Percentiles rank a stretch among this genome's conserved stretches.
Evolutionary conservation across 345 rosid genomes (phyloP).

Genomic region (Noccaea caerulescens): DNA sequence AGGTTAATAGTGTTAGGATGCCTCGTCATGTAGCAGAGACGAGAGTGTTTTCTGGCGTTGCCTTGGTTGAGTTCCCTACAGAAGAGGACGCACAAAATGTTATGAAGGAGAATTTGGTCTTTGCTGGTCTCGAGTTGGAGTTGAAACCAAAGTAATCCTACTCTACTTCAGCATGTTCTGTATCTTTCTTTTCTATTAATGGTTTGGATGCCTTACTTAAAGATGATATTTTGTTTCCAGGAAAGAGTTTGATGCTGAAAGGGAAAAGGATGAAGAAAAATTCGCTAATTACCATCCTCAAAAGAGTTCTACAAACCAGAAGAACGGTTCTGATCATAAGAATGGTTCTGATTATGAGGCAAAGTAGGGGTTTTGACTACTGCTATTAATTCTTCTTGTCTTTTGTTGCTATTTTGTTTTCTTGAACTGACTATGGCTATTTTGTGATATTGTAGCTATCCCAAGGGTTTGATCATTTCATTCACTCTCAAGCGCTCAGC

Average conservation of each 20-base stretch:
- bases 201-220: constrained; percentile 8
- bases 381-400: neutral
- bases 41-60: constrained; percentile 76
- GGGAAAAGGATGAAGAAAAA: constrained; percentile 57
- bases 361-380: constrained; percentile 48
- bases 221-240: constrained; percentile 46
- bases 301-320: constrained; percentile 51
- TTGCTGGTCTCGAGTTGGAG: constrained; percentile 71
- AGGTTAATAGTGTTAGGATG: constrained; percentile 92
- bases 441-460: constrained; percentile 57
- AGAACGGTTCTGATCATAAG: constrained; percentile 52
- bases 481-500: constrained; percentile 63
- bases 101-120: constrained; percentile 61
- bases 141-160: constrained; percentile 77
- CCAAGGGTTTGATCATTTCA: constrained; percentile 85
- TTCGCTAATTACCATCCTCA: constrained; percentile 49
- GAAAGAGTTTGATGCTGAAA: constrained; percentile 82
- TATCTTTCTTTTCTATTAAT: constrained; percentile 14
- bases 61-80: constrained; percentile 78
- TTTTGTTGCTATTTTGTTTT: constrained; percentile 8
- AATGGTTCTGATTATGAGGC: constrained; percentile 51
- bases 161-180: neutral
- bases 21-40: constrained; percentile 83
- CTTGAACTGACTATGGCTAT: constrained; percentile 25
- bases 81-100: constrained; percentile 74